Evolutionary conservation across 225 moss, liverwort and hornwort species (phyloP).

Genomic region (Pseudoscleropodium purum): DNA sequence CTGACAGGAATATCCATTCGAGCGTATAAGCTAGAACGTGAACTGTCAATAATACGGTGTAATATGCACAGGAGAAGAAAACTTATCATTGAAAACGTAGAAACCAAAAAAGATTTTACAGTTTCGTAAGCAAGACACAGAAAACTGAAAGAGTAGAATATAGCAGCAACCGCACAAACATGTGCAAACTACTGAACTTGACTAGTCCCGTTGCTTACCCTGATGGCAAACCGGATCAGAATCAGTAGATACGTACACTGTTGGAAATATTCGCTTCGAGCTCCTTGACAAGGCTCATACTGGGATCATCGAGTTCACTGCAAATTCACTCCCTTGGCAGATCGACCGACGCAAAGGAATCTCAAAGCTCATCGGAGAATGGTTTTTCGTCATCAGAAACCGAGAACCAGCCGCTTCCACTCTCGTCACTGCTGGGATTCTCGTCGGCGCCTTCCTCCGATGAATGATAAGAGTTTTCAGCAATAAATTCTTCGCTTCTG

Average conservation of each 20-base stretch:
- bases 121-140: neutral
- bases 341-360: neutral
- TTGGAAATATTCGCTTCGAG: neutral
- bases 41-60: neutral
- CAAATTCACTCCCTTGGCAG: neutral
- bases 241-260: neutral
- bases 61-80: neutral
- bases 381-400: conserved; percentile 1
- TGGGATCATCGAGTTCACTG: neutral
- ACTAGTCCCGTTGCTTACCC: neutral
- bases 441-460: neutral
- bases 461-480: conserved; percentile 4
- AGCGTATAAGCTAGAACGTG: neutral
- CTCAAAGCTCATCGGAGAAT: conserved; percentile 26
- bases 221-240: neutral
- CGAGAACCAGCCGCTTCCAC: conserved; percentile 16
- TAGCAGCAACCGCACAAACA: neutral
- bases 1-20: neutral
- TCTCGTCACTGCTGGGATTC: conserved; percentile 11
- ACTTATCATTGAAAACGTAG: neutral
- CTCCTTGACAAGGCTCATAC: neutral
- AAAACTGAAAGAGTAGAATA: neutral
- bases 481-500: neutral
- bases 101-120: neutral
- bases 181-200: neutral